These are phyloP conservation scores for Cryptococcus sp. DNA, from an alignment of 1,284 basidiomycete genomes.

Conservation along the genomic window DNA sequence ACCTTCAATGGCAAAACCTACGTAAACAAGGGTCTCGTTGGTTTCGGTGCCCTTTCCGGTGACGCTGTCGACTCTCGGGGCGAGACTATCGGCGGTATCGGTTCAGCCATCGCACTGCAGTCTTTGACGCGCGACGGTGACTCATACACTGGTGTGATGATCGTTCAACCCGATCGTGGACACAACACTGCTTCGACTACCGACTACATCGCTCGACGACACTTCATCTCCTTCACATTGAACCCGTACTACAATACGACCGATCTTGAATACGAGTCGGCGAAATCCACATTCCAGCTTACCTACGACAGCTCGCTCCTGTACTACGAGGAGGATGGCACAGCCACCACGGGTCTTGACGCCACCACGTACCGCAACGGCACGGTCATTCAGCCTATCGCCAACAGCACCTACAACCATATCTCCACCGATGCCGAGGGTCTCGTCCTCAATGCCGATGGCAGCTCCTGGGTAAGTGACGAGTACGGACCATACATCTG, in stretches of 20 bases:
- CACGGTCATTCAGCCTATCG: slow-evolving; percentile 19
- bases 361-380: slow-evolving; percentile 56
- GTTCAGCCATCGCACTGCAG: slow-evolving; percentile 33
- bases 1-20: slow-evolving; percentile 28
- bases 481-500: slow-evolving; percentile 73
- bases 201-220: slow-evolving; percentile 63
- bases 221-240: slow-evolving; percentile 63
- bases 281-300: slow-evolving; percentile 59
- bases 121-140: slow-evolving; percentile 14
- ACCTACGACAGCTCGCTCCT: slow-evolving; percentile 61
- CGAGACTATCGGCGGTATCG: slow-evolving; percentile 50
- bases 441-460: slow-evolving; percentile 62
- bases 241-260: slow-evolving; percentile 60
- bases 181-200: slow-evolving; percentile 53
- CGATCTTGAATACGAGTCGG: slow-evolving; percentile 60
- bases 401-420: slow-evolving; percentile 54
- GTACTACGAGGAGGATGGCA: slow-evolving; percentile 58
- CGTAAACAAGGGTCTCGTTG: slow-evolving; percentile 49
- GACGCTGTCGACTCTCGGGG: slow-evolving; percentile 36
- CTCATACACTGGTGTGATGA: slow-evolving; percentile 57
- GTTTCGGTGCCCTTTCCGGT: slow-evolving; percentile 44
- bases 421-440: slow-evolving; percentile 66
- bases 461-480: slow-evolving; percentile 66
- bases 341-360: slow-evolving; percentile 66
- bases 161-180: slow-evolving; percentile 61